These are phyloP conservation scores for Phialocephala sp. DNA, from an alignment of 2,329 filamentous ascomycete species.

Conservation along the genomic window DNA sequence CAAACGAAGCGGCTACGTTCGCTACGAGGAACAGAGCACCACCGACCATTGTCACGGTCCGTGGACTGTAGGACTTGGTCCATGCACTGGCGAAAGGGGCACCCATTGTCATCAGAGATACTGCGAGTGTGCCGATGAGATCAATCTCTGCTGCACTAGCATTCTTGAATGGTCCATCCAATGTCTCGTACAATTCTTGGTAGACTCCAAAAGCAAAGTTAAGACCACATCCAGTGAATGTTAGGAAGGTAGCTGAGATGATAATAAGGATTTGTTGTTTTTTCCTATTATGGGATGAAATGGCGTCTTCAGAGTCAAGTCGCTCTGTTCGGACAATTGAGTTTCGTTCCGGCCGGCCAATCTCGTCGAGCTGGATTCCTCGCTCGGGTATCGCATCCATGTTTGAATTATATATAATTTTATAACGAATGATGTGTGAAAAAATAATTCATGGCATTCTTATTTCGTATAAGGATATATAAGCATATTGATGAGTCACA, in stretches of 20 bases:
- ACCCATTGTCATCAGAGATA: slow-evolving; percentile 46
- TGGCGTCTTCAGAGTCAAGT: neutral
- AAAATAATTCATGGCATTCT: too few species aligned
- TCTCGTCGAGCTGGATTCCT: neutral
- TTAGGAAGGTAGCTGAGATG: neutral
- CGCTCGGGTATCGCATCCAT: neutral
- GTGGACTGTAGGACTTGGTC: slow-evolving; percentile 45
- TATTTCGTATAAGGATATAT: neutral
- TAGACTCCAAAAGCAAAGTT: slow-evolving; percentile 49
- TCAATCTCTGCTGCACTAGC: slow-evolving; percentile 47
- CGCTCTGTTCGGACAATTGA: neutral
- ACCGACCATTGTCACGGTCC: slow-evolving; percentile 40
- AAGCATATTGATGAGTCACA: neutral
- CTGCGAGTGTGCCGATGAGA: slow-evolving; percentile 47
- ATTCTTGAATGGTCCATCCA: slow-evolving; percentile 45
- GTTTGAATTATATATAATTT: too few species aligned
- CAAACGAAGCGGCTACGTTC: slow-evolving; percentile 44
- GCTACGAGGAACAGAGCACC: slow-evolving; percentile 44
- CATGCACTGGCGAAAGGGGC: slow-evolving; percentile 45
- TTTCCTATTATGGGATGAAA: too few species aligned
- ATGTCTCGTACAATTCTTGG: slow-evolving; percentile 46
- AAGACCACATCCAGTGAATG: slow-evolving; percentile 30
- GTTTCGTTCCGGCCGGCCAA: neutral
- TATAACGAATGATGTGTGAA: too few species aligned
- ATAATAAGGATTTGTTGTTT: slow-evolving; percentile 5